Conservation (phyloP, 2,329 filamentous ascomycete species). For the Epichloe amarillans region DNA sequence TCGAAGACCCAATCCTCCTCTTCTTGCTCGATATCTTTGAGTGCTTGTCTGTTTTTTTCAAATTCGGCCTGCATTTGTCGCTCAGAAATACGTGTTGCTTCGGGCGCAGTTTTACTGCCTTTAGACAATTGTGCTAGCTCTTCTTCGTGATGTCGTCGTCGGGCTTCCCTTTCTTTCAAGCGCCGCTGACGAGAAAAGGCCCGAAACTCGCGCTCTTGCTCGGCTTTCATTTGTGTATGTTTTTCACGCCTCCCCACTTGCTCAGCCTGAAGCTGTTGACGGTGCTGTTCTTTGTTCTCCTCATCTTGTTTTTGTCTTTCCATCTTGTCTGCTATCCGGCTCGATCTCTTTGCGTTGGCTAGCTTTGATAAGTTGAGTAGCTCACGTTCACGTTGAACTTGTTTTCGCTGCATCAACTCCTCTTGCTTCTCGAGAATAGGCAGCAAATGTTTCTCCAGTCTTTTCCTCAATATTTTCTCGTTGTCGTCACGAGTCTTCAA, state of each 20-base stretch:
- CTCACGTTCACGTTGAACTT: conserved; percentile 59
- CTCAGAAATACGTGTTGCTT: conserved; percentile 55
- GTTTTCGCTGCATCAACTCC: conserved; percentile 59
- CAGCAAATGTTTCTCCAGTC: conserved; percentile 64
- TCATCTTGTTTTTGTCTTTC: conserved; percentile 68
- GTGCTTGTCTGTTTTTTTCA: conserved; percentile 62
- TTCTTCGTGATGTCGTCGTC: conserved; percentile 71
- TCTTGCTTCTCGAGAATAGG: conserved; percentile 73
- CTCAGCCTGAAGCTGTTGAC: conserved; percentile 36
- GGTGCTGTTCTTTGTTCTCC: conserved; percentile 55
- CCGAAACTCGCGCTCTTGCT: conserved; percentile 64
- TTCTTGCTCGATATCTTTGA: conserved; percentile 57
- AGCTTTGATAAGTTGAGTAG: conserved; percentile 71
- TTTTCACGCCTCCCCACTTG: conserved; percentile 54
- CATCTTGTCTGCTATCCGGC: conserved; percentile 67
- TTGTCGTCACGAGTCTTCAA: conserved; percentile 69
- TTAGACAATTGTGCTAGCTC: conserved; percentile 70
- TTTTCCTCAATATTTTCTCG: conserved; percentile 62
- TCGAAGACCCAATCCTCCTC: conserved; percentile 92
- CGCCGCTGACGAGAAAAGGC: conserved; percentile 77
- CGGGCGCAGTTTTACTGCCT: conserved; percentile 49
- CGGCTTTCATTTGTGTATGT: conserved; percentile 41
- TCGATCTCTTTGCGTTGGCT: conserved; percentile 88
- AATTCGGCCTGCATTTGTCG: conserved; percentile 72
- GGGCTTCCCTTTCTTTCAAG: conserved; percentile 71